phyloP scores from a whole-genome alignment of 441 rosid species.

The Capsella rubella region DNA sequence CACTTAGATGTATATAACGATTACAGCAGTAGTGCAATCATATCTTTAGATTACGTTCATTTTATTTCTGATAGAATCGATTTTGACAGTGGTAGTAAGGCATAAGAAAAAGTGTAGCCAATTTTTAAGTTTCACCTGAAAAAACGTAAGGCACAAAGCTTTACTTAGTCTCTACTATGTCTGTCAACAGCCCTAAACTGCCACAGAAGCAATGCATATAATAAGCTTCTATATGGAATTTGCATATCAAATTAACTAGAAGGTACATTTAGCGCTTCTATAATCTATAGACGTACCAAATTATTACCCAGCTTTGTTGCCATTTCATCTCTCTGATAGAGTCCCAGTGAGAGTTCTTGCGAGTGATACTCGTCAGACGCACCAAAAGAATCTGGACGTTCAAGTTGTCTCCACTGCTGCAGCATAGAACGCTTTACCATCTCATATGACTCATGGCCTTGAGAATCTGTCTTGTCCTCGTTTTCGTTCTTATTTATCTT shows the following conservation, averaged over 20 bases:
- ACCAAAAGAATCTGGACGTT: conserved; percentile 87
- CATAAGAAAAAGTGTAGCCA: conserved; percentile 25
- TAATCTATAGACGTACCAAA: conserved; percentile 67
- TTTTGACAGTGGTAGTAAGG: conserved; percentile 32
- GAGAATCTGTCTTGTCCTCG: conserved; percentile 54
- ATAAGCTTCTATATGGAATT: conserved; percentile 1
- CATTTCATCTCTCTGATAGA: conserved; percentile 73
- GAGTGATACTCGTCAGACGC: conserved; percentile 86
- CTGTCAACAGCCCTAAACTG: conserved; percentile 20
- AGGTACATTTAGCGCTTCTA: conserved; percentile 33
- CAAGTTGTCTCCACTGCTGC: conserved; percentile 79
- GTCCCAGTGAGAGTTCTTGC: conserved; percentile 78
- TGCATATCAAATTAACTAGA: conserved; percentile 16
- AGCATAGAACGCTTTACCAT: conserved; percentile 62
- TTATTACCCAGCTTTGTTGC: conserved; percentile 60
- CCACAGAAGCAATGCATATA: conserved; percentile 20
- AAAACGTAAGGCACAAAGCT: conserved; percentile 23
- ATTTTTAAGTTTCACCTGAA: conserved; percentile 27
- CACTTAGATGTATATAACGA: conserved; percentile 21
- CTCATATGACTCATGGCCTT: conserved; percentile 67
- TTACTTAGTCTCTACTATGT: conserved; percentile 26
- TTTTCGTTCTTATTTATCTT: conserved; percentile 49
- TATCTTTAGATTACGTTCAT: conserved; percentile 12
- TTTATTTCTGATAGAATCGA: conserved; percentile 9
- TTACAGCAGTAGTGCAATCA: conserved; percentile 2